Evolutionary conservation across 352 stramenopile genomes (phyloP).

Genomic region (Pythium plurisporium): DNA sequence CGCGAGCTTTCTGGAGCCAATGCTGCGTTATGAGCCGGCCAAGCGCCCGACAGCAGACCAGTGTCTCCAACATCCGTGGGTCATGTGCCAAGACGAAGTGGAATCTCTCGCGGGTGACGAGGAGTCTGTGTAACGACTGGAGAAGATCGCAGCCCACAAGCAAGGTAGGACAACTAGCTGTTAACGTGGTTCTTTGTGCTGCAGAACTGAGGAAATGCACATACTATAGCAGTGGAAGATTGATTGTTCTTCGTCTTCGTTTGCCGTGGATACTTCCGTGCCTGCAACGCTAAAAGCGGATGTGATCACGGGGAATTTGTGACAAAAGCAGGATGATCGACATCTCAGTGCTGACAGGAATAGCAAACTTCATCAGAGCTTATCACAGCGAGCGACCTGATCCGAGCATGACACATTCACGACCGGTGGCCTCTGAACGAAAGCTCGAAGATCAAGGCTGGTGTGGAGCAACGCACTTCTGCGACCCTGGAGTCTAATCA

Average conservation of each 20-base stretch:
- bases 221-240: too few relatives aligned
- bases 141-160: background rate
- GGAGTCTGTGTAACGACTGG: conserved; percentile 5
- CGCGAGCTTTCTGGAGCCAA: conserved; percentile 92
- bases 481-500: too few relatives aligned
- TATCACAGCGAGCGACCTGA: background rate
- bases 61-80: conserved; percentile 94
- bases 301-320: background rate
- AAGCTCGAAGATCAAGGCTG: too few relatives aligned
- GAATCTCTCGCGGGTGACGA: conserved; percentile 15
- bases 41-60: conserved; percentile 92
- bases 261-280: too few relatives aligned
- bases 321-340: background rate
- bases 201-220: too few relatives aligned
- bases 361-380: background rate
- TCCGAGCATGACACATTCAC: background rate
- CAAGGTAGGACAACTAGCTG: background rate
- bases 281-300: background rate
- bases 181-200: too few relatives aligned
- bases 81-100: conserved; percentile 32
- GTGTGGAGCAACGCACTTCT: too few relatives aligned
- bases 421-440: too few relatives aligned
- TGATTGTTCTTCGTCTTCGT: too few relatives aligned
- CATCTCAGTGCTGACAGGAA: background rate
- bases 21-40: conserved; percentile 86